A percentile compares a stretch with the other conserved stretches of the same genome.
Evolutionary conservation across 2,329 filamentous ascomycete genomes (phyloP).

Genomic region (Gaeumannomyces tritici): DNA sequence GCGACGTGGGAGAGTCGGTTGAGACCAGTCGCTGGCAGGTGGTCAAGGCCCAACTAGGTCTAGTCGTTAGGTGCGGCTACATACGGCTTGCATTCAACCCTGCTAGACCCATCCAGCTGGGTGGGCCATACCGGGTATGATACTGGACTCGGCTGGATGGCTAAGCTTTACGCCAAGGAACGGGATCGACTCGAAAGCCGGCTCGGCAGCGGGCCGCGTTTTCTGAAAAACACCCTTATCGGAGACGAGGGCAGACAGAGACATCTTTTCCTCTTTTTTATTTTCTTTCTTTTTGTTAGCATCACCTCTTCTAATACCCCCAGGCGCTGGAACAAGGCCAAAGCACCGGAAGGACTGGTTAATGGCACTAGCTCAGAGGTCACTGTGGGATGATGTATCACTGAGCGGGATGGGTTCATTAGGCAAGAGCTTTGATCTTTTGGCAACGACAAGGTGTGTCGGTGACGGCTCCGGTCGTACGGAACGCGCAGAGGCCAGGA

Average conservation of each 20-base stretch:
- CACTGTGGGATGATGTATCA: too few species aligned
- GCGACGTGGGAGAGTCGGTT: too few species aligned
- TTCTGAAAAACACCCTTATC: not conserved
- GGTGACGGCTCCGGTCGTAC: not conserved
- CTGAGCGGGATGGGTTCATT: not conserved
- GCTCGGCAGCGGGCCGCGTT: not conserved
- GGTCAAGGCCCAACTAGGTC: not conserved
- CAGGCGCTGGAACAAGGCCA: not conserved
- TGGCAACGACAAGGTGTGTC: too few species aligned
- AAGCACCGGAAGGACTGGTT: not conserved
- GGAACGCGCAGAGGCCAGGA: not conserved
- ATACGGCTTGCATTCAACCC: too few species aligned
- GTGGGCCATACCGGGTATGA: not conserved
- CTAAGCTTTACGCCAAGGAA: not conserved
- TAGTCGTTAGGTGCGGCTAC: not conserved
- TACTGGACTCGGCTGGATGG: not conserved
- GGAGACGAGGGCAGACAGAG: not conserved
- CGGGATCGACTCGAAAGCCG: not conserved
- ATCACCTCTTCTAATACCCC: not conserved
- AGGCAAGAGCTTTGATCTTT: not conserved
- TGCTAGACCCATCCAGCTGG: not conserved
- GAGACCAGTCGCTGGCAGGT: not conserved
- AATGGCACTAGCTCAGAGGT: too few species aligned
- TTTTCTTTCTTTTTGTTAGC: too few species aligned
- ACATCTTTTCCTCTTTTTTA: not conserved